These are phyloP conservation scores for Cyclospora cayetanensis DNA, from an alignment of 169 alveolate genomes.

Conservation along the genomic window DNA sequence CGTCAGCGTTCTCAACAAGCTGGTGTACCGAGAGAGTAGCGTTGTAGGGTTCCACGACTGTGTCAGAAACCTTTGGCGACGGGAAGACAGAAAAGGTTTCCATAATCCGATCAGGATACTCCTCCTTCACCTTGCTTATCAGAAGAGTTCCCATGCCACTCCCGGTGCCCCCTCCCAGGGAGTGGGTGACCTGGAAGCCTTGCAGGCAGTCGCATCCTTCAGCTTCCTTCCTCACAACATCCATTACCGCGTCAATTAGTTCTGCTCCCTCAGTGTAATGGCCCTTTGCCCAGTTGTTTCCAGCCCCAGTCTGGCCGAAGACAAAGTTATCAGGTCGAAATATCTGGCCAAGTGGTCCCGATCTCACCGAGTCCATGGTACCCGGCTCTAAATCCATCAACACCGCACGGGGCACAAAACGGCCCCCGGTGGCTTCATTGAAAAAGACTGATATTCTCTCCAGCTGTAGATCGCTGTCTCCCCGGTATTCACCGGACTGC, in stretches of 20 bases:
- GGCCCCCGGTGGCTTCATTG: slow-evolving; percentile 98
- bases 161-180: slow-evolving; percentile 99
- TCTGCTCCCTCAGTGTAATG: slow-evolving; percentile 99
- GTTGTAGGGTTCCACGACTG: slow-evolving; percentile 99
- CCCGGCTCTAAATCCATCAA: slow-evolving; percentile 99
- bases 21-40: slow-evolving; percentile 98
- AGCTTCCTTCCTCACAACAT: slow-evolving; percentile 98
- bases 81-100: slow-evolving; percentile 99
- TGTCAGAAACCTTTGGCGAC: slow-evolving; percentile 98
- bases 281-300: slow-evolving; percentile 99
- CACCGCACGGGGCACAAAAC: slow-evolving; percentile 98
- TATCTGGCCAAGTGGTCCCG: slow-evolving; percentile 94
- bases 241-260: slow-evolving; percentile 97
- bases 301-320: slow-evolving; percentile 99
- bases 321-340: slow-evolving; percentile 99
- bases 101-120: slow-evolving; percentile 98
- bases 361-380: slow-evolving; percentile 97
- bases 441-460: slow-evolving; percentile 93
- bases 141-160: slow-evolving; percentile 99
- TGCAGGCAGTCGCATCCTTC: slow-evolving; percentile 99
- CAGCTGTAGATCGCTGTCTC: slow-evolving; percentile 88
- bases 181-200: slow-evolving; percentile 98
- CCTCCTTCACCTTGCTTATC: slow-evolving; percentile 97
- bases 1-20: slow-evolving; percentile 98
- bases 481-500: slow-evolving; percentile 86